Evolutionary conservation across 2,329 filamentous ascomycete species (phyloP), one percentile per base, ranked within the genome.

Genomic region (Pyrenophora teres): DNA sequence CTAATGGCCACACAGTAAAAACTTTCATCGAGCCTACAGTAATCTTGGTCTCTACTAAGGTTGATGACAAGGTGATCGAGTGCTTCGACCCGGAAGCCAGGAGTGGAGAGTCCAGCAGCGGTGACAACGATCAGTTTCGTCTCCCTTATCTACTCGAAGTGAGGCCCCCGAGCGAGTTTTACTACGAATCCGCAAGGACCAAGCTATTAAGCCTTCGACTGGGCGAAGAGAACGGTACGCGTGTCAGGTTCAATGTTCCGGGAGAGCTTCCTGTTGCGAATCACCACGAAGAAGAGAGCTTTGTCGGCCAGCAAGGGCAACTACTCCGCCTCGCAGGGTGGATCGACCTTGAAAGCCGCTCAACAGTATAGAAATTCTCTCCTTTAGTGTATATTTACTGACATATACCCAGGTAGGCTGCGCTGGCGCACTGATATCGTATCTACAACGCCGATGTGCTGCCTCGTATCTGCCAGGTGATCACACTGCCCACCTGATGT

Each of bases 401-500:
- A 66, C n/a, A 43, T 5, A 30, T 48, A 7, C 4, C n/a, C 50
- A 86, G 77, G 78, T 96, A 40, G 89, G 90, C 3, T 97, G 94
- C 73, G 89, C 88, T 21, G 91, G 92, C n/a, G 92, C 92, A 21
- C 76, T 97, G 2, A 75, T 97, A n/a, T 82, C 83, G 4, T 90
- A 95, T 59, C 73, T 97, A 19, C 85, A 90, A 62, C 85, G 90
- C 45, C 82, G 85, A 61, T 81, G 81, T 67, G 82, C 85, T 33
- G 80, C 83, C 2, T 81, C 84, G 31, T 87, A 85, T 63, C 75
- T 87, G 2, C 83, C 85, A 1, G 82, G 83, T 23, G 84, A 88
- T 53, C 74, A 78, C 12, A 78, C 79, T 25, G 79, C 80, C 2
- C 70, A 76, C n/a, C 64, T 76, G 8, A 74, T 83, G 36, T 89